Evolutionary conservation across 2,329 filamentous ascomycete genomes (phyloP).

Genomic region (Scedosporium aurantiacum): DNA sequence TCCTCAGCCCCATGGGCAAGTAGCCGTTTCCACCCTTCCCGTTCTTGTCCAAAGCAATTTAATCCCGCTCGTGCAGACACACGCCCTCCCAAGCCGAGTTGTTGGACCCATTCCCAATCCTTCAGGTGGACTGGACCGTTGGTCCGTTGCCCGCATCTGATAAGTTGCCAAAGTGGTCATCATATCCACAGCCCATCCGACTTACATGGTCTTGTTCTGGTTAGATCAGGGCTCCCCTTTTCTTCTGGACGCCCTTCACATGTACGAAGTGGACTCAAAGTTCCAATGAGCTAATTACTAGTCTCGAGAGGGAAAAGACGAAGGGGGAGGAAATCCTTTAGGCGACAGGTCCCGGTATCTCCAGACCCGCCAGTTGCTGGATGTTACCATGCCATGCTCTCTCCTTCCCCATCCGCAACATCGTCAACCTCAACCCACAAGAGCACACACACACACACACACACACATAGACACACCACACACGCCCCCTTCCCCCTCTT

Average conservation of each 20-base stretch:
- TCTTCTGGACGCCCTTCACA: no score
- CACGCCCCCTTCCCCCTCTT: neutral
- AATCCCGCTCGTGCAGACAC: neutral
- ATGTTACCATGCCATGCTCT: neutral
- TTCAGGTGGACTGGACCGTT: neutral
- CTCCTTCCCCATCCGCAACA: neutral
- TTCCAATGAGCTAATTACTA: no score
- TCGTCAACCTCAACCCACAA: neutral
- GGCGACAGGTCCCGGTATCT: neutral
- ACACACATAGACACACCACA: no score
- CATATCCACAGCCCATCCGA: no score
- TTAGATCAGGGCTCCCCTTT: no score
- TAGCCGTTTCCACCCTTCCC: neutral
- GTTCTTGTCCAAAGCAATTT: neutral
- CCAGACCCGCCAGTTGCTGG: neutral
- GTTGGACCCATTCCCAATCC: neutral
- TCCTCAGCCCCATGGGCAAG: neutral
- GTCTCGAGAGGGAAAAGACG: neutral
- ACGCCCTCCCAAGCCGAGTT: neutral
- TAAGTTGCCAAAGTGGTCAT: neutral
- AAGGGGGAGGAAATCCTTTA: neutral
- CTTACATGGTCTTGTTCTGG: no score
- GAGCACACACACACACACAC: no score
- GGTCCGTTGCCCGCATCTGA: neutral
- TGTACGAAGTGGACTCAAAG: no score